Evolutionary conservation across 371 early-diverging fungal species (phyloP).

Genomic region (Actinomortierella wolfii): DNA sequence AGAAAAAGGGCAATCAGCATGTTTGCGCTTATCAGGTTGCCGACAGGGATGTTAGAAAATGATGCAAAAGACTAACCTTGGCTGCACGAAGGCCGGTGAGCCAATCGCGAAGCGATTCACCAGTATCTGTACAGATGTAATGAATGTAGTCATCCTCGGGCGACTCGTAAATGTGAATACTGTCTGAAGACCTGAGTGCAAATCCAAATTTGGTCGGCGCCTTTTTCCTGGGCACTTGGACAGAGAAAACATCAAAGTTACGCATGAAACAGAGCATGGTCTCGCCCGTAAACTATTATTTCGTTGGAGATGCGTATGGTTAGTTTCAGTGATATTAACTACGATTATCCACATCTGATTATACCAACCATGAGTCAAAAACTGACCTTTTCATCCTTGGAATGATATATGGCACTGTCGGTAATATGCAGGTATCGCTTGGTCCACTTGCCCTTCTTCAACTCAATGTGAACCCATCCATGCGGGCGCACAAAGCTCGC

Average conservation of each 20-base stretch:
- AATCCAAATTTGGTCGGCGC: conserved; percentile 84
- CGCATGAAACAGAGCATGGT: conserved; percentile 70
- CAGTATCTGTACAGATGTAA: conserved; percentile 75
- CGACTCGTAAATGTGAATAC: conserved; percentile 77
- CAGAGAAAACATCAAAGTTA: conserved; percentile 82
- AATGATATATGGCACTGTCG: conserved; percentile 70
- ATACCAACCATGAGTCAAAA: background rate
- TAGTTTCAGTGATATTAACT: background rate
- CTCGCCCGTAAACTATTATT: conserved; percentile 51
- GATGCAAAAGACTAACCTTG: conserved; percentile 58
- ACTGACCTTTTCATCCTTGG: conserved; percentile 70
- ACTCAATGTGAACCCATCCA: conserved; percentile 73
- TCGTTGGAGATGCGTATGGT: no score
- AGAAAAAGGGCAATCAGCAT: background rate
- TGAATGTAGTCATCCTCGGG: conserved; percentile 83
- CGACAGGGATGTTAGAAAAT: background rate
- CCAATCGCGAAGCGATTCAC: conserved; percentile 83
- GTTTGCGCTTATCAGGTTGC: no score
- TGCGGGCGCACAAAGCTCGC: conserved; percentile 51
- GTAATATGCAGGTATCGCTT: conserved; percentile 69
- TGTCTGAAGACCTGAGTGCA: conserved; percentile 82
- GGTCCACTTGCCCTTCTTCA: conserved; percentile 80
- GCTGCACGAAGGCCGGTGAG: conserved; percentile 78
- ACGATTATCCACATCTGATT: background rate
- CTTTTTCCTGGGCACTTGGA: conserved; percentile 59